Conservation (phyloP, 768 basidiomycete species). For the Megacollybia marginata region DNA sequence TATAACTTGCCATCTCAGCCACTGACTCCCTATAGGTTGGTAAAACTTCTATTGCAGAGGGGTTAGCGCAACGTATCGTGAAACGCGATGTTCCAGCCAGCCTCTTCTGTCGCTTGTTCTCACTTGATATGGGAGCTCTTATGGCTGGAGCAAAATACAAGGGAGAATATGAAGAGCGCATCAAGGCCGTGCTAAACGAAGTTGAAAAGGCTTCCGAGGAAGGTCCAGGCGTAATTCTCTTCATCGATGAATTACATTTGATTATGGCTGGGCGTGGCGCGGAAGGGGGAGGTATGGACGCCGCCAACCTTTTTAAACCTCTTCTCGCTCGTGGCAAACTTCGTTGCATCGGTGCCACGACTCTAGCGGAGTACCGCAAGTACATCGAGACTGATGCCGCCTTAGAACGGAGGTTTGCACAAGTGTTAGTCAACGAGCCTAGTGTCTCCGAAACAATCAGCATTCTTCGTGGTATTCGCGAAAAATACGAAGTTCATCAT, state of each 20-base stretch:
- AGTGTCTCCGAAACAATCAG: slow-evolving; percentile 83
- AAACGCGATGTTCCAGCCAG: slow-evolving; percentile 84
- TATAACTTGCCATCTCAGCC: not conserved
- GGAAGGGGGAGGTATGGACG: slow-evolving; percentile 89
- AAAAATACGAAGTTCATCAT: slow-evolving; percentile 90
- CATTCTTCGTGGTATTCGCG: slow-evolving; percentile 89
- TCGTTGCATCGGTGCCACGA: slow-evolving; percentile 84
- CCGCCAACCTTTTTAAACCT: slow-evolving; percentile 88
- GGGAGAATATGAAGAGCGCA: slow-evolving; percentile 93
- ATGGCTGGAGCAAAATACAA: slow-evolving; percentile 93
- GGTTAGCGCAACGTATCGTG: slow-evolving; percentile 91
- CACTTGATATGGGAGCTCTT: slow-evolving; percentile 92
- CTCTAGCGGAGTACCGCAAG: slow-evolving; percentile 85
- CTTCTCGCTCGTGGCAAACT: slow-evolving; percentile 60
- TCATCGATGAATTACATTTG: slow-evolving; percentile 92
- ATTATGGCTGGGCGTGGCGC: slow-evolving; percentile 86
- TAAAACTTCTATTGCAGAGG: slow-evolving; percentile 93
- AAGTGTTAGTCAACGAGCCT: slow-evolving; percentile 91
- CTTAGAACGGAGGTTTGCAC: slow-evolving; percentile 86
- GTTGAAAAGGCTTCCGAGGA: slow-evolving; percentile 83
- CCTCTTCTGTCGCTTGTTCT: slow-evolving; percentile 68
- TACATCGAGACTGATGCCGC: slow-evolving; percentile 92
- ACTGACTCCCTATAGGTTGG: slow-evolving; percentile 36
- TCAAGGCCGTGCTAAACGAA: slow-evolving; percentile 88
- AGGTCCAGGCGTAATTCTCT: slow-evolving; percentile 75